Conservation (phyloP, 2,329 filamentous ascomycete genomes). For the Allantophomopsis lycopodina region DNA sequence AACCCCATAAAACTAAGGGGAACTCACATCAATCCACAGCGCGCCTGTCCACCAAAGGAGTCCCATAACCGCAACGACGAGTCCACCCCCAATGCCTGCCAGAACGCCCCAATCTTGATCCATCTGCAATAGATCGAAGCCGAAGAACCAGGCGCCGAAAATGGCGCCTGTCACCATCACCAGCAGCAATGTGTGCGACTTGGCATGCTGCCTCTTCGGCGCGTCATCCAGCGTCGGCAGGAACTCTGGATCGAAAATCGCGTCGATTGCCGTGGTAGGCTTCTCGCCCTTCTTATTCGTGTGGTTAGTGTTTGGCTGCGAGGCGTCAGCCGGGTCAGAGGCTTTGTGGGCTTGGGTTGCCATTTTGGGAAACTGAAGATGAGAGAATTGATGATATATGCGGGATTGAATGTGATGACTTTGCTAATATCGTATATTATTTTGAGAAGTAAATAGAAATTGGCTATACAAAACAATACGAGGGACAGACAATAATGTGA, state of each 20-base stretch:
- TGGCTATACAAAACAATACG: no score
- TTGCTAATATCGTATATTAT: no score
- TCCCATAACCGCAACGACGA: neutral
- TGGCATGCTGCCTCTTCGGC: neutral
- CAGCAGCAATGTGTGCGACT: neutral
- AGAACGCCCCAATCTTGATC: neutral
- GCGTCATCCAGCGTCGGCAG: slow-evolving; percentile 1
- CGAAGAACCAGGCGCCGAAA: slow-evolving; percentile 1
- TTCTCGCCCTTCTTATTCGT: slow-evolving; percentile 1
- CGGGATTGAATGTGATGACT: no score
- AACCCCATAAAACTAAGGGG: no score
- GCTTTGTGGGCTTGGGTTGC: neutral
- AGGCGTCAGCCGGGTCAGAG: slow-evolving; percentile 1
- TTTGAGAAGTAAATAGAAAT: no score
- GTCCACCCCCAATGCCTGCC: neutral
- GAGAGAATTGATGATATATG: no score
- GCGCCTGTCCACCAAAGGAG: slow-evolving; percentile 1
- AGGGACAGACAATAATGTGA: no score
- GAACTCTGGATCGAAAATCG: slow-evolving; percentile 1
- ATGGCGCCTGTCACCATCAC: neutral
- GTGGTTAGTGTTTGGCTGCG: neutral
- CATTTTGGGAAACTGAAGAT: no score
- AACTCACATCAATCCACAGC: neutral
- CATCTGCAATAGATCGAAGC: slow-evolving; percentile 2
- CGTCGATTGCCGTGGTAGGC: neutral